Base-by-base conservation (phyloP, 2,329 filamentous ascomycete genomes). In the Alternaria brassicae region DNA sequence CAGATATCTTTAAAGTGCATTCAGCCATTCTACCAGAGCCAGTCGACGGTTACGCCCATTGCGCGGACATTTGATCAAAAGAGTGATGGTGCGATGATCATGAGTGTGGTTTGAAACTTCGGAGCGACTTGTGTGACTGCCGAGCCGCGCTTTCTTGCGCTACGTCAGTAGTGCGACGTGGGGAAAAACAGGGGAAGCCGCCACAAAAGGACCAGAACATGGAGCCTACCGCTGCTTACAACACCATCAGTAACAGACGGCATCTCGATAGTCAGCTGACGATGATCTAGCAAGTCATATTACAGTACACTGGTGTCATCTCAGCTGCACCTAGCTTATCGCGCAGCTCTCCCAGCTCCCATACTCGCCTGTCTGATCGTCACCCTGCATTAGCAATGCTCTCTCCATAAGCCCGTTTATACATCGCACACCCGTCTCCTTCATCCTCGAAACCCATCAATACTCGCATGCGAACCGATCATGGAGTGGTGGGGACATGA, bases 131-230 rank as follows among this genome's bases (percentile, higher is more conserved):
- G 55, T 50, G 45, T 40, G 60, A 62, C 53, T 65, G 56, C 62
- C 62, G 56, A 53, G 36, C 8, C 17, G 28, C 56, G 54, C 61
- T 56, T 61, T 2, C 12, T 9, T 4, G 23, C 52, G 41, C 53
- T 52, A 52, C 13, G 28, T 23, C n/a, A 15, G 7, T 62, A 60
- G 56, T 47, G 50, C 37, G 27, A 60, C 58, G 60, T 60, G 62
- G 62, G 60, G 60, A 51, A 62, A 54, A 34, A 21, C 30, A 34
- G 44, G 44, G 44, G 30, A 36, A 36, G 44, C 6, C 44, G 30
- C 44, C 44, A 48, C 28, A n/a, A 34, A 23, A 25, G 15, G 30
- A 48, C 44, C 28, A 48, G 44, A 48, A 34, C 30, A 19, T 23
- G 13, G 44, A 48, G 44, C 19, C 25, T 36, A 48, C 28, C n/a